These are phyloP conservation scores for Flaveria robusta DNA, from an alignment of 129 eudicot genomes.

Conservation along the genomic window DNA sequence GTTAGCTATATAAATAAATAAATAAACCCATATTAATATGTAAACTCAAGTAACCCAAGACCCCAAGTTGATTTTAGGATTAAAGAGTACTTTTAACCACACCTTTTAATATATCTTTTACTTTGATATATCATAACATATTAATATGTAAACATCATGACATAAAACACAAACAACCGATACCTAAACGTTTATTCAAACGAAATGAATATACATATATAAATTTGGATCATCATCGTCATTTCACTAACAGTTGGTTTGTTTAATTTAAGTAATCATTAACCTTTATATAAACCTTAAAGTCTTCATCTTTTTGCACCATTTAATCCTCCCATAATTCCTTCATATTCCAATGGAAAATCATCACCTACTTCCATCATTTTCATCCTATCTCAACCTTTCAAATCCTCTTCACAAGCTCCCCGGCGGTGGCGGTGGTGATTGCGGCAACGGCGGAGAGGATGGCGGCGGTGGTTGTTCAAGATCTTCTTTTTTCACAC, in stretches of 20 bases:
- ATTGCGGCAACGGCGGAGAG: background rate
- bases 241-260: constrained; percentile 10
- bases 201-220: background rate
- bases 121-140: too few species aligned
- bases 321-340: constrained; percentile 22
- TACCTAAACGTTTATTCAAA: constrained; percentile 18
- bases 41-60: too few species aligned
- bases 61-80: too few species aligned
- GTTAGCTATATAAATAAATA: too few species aligned
- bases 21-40: too few species aligned
- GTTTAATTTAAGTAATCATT: constrained; percentile 13
- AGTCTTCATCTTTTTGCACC: constrained; percentile 33
- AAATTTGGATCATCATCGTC: background rate
- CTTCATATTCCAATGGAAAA: constrained; percentile 47
- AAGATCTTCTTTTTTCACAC: constrained; percentile 16
- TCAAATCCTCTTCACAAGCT: constrained; percentile 19
- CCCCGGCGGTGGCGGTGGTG: background rate
- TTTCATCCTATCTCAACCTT: constrained; percentile 37
- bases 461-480: background rate
- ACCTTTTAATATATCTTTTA: too few species aligned
- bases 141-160: constrained; percentile 9
- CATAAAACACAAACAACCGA: constrained; percentile 8
- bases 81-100: too few species aligned
- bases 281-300: constrained; percentile 34
- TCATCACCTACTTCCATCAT: constrained; percentile 36